phyloP scores from a whole-genome alignment of 805 yeast species.

The Wickerhamiella siamensis region DNA sequence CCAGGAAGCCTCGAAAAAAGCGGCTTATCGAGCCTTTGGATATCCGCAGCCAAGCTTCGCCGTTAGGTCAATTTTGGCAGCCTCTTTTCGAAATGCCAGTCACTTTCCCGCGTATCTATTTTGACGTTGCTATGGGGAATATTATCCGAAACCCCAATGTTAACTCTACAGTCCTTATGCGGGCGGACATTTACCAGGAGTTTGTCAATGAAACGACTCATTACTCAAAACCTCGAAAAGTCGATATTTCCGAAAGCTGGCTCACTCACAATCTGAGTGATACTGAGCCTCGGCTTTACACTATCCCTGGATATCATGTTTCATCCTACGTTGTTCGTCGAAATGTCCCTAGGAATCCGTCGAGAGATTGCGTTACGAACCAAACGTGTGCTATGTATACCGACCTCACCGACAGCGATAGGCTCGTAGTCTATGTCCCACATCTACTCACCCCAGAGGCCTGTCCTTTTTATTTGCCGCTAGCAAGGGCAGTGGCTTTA shows the following conservation, averaged over 20 bases:
- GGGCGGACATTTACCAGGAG: conserved; percentile 56
- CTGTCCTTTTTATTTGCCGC: conserved; percentile 82
- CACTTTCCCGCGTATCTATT: conserved; percentile 30
- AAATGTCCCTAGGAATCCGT: conserved; percentile 83
- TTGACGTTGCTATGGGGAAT: conserved; percentile 62
- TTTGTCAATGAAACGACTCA: conserved; percentile 7
- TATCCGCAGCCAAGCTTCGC: conserved; percentile 29
- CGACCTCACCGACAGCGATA: conserved; percentile 23
- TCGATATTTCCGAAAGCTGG: conserved; percentile 6
- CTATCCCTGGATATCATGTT: conserved; percentile 5
- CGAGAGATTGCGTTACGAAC: conserved; percentile 65
- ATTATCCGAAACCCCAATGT: conserved; percentile 73
- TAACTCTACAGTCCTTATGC: conserved; percentile 76
- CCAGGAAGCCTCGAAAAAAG: not conserved
- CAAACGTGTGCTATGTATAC: conserved; percentile 58
- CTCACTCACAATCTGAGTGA: conserved; percentile 6
- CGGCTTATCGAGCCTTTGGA: conserved; percentile 29
- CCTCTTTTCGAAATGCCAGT: conserved; percentile 33
- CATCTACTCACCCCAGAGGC: conserved; percentile 47
- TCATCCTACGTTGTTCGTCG: conserved; percentile 46
- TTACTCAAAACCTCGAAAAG: not conserved
- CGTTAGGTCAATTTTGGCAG: conserved; percentile 48
- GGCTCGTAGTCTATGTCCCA: conserved; percentile 58
- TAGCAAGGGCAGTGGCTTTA: conserved; percentile 65
- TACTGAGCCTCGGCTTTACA: conserved; percentile 6